Evolutionary conservation across 495 filamentous ascomycete species (phyloP).

Genomic region (Penicillium tannophilum): DNA sequence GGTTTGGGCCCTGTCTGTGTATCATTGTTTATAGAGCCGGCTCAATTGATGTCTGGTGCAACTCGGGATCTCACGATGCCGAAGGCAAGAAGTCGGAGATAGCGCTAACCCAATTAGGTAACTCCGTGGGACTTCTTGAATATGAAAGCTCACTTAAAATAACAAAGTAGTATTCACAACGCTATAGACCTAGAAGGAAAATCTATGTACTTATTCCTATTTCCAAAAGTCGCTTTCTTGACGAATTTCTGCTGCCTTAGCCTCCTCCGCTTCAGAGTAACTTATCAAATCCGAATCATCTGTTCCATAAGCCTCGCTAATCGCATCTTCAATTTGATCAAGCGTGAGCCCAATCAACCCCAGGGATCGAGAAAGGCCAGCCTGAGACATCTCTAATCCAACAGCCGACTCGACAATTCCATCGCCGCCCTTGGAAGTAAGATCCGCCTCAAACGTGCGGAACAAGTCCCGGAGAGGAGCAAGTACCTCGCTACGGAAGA

Average conservation of each 20-base stretch:
- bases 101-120: background rate
- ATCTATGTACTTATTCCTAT: conserved; percentile 3
- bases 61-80: background rate
- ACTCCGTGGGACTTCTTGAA: background rate
- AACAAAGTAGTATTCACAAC: conserved; percentile 1
- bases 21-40: background rate
- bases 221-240: conserved; percentile 28
- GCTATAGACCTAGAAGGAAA: background rate
- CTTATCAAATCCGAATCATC: conserved; percentile 34
- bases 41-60: conserved; percentile 1
- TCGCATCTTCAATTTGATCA: conserved; percentile 42
- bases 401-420: conserved; percentile 42
- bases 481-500: conserved; percentile 43
- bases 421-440: conserved; percentile 40
- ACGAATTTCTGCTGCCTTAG: conserved; percentile 31
- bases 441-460: conserved; percentile 39
- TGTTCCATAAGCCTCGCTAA: conserved; percentile 36
- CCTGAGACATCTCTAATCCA: conserved; percentile 41
- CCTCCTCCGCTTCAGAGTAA: conserved; percentile 36
- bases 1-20: background rate
- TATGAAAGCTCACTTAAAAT: background rate
- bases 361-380: conserved; percentile 43
- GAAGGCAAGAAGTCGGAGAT: background rate
- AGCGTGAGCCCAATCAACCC: conserved; percentile 39
- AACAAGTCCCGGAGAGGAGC: conserved; percentile 36